phyloP scores from a whole-genome alignment of 805 yeast genomes.

The Isabelozyma gotoi region DNA sequence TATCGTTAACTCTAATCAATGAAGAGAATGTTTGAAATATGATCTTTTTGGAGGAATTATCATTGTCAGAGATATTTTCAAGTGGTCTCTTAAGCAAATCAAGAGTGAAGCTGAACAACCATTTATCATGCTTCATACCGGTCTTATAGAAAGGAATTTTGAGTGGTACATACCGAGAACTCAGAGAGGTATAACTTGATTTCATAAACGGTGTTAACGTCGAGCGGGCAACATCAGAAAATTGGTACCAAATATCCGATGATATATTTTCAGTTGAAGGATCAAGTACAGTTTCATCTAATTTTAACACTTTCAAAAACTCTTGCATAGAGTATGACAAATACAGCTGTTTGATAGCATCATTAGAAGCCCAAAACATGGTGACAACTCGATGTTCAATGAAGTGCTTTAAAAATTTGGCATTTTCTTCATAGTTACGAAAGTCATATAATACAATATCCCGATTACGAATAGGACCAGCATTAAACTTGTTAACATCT shows the following conservation, averaged over 20 bases:
- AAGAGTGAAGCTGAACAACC: slow-evolving; percentile 72
- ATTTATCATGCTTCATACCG: slow-evolving; percentile 56
- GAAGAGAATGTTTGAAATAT: slow-evolving; percentile 65
- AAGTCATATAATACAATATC: slow-evolving; percentile 61
- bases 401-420: slow-evolving; percentile 61
- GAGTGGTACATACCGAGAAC: slow-evolving; percentile 45
- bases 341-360: slow-evolving; percentile 80
- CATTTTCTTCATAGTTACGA: slow-evolving; percentile 58
- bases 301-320: slow-evolving; percentile 61
- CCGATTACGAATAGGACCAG: slow-evolving; percentile 41
- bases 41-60: slow-evolving; percentile 14
- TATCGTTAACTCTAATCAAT: slow-evolving; percentile 67
- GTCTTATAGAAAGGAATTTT: slow-evolving; percentile 65
- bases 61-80: slow-evolving; percentile 8
- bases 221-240: slow-evolving; percentile 65
- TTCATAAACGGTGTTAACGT: slow-evolving; percentile 73
- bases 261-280: slow-evolving; percentile 16
- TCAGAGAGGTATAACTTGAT: slow-evolving; percentile 69
- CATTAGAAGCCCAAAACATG: slow-evolving; percentile 85
- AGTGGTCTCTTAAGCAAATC: slow-evolving; percentile 56
- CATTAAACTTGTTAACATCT: slow-evolving; percentile 58
- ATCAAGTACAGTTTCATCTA: slow-evolving; percentile 26
- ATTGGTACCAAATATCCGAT: slow-evolving; percentile 53
- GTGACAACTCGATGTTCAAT: slow-evolving; percentile 73
- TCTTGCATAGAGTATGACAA: slow-evolving; percentile 90